phyloP scores from a whole-genome alignment of 768 basidiomycete genomes.

The Bullera alba region DNA sequence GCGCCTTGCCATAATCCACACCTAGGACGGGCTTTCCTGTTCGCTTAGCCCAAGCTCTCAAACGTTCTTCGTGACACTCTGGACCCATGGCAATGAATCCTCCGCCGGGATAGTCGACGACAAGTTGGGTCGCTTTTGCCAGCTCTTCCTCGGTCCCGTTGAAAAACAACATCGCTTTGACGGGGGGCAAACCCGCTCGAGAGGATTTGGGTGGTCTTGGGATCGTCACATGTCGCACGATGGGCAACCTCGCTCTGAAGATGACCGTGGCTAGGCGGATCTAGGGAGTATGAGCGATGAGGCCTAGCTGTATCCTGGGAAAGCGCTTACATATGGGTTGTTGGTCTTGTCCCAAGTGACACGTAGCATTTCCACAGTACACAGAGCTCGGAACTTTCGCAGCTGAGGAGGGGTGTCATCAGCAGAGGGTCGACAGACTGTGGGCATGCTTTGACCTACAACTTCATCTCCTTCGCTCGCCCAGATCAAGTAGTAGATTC shows the following conservation, averaged over 20 bases:
- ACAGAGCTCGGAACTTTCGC: constrained; percentile 81
- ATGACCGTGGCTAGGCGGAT: constrained; percentile 58
- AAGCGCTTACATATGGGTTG: constrained; percentile 71
- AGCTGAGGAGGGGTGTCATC: constrained; percentile 53
- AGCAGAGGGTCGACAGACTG: neutral
- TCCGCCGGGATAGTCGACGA: constrained; percentile 90
- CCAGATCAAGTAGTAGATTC: constrained; percentile 79
- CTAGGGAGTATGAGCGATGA: constrained; percentile 49
- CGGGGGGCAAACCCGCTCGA: constrained; percentile 64
- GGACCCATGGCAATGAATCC: constrained; percentile 96
- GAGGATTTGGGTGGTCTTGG: constrained; percentile 67
- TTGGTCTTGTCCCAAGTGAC: constrained; percentile 94
- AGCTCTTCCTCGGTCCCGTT: constrained; percentile 61
- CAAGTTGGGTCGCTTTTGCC: constrained; percentile 63
- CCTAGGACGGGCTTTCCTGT: constrained; percentile 74
- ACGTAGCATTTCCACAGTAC: constrained; percentile 92
- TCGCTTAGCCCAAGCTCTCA: constrained; percentile 73
- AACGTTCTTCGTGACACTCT: constrained; percentile 89
- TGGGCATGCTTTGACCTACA: constrained; percentile 55
- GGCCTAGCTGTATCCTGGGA: neutral
- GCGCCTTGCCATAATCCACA: constrained; percentile 92
- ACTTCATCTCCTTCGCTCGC: constrained; percentile 94
- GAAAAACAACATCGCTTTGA: constrained; percentile 78
- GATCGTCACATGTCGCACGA: constrained; percentile 70
- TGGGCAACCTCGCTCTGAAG: constrained; percentile 56